Base-by-base conservation (phyloP, 805 yeast species). In the Metschnikowia baotianmanensis region DNA sequence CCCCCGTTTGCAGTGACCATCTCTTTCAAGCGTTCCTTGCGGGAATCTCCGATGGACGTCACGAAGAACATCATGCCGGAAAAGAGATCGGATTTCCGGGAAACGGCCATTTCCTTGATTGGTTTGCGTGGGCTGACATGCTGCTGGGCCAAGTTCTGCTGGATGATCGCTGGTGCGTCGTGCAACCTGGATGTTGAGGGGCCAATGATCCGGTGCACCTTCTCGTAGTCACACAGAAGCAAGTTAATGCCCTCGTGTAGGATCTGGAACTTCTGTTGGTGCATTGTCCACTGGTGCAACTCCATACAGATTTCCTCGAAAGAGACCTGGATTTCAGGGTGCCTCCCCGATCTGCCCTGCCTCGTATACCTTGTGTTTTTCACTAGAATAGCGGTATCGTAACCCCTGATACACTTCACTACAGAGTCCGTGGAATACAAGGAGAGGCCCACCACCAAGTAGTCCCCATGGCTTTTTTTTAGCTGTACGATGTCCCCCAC, bases 401-500 rank as follows among this genome's bases (percentile, higher is more conserved):
- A 82, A 0, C 89, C 89, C 47, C 88, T 63, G 42, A 79, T 66
- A 53, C 88, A 82, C 35, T 68, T 58, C 6, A 82, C 30, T 1
- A 13, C 18, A 11, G 52, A 22, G 31, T 38, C 40, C 61, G 57
- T 26, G 59, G 63, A 39, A 4, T 42, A 48, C 18, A 35, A 37
- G 15, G 51, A 39, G 25, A 82, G 55, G 0, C 81, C 85, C 1
- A 72, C 65, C 3, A 82, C 77, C 5, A 46, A 39, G 50, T 68
- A 77, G 6, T 55, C 55, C 1, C 56, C 47, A 6, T 57, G 50
- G 17, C 46, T 52, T n/a, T 63, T 60, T 11, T 62, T 58, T 22
- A 71, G 47, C 12, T 61, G 60, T 1, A 83, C 68, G 1, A 43
- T 52, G 47, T 83, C 88, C 3, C 86, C 87, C 13, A 82, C 59